Conservation (phyloP, 2,329 filamentous ascomycete genomes). For the Aspergillus cejpii region DNA sequence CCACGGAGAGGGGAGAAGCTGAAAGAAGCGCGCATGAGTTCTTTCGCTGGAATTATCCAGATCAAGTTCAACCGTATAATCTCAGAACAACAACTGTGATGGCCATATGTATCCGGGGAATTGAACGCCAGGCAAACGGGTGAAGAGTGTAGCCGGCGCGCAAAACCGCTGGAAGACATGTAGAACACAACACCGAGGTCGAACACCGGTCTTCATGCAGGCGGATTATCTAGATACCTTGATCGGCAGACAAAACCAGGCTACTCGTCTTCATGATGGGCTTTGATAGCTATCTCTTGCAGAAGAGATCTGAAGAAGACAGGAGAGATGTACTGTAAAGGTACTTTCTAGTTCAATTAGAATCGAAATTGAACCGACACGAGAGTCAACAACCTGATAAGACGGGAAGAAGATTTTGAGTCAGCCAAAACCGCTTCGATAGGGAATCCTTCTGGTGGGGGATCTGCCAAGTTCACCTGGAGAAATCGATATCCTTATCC, state of each 20-base stretch:
- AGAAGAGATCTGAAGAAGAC: conserved; percentile 17
- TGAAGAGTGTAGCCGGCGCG: background rate
- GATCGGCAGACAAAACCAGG: conserved; percentile 36
- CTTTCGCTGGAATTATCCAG: conserved; percentile 44
- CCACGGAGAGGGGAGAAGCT: conserved; percentile 2
- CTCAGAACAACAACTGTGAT: conserved; percentile 33
- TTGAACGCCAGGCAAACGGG: background rate
- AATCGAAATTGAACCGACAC: conserved; percentile 4
- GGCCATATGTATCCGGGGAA: conserved; percentile 2
- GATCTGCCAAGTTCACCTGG: background rate
- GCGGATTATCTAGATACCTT: conserved; percentile 38
- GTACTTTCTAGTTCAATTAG: conserved; percentile 8
- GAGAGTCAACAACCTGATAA: background rate
- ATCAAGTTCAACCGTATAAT: conserved; percentile 43
- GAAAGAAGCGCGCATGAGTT: conserved; percentile 35
- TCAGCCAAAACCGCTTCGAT: conserved; percentile 5
- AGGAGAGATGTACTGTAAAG: conserved; percentile 26
- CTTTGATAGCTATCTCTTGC: conserved; percentile 19
- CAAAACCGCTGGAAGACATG: background rate
- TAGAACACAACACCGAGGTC: conserved; percentile 15
- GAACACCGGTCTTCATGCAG: conserved; percentile 42
- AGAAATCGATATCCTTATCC: background rate
- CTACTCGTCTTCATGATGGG: conserved; percentile 35
- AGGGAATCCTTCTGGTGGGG: too few relatives aligned
- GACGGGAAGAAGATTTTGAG: conserved; percentile 4